Evolutionary conservation across 1,139 yeast genomes (phyloP).

Genomic region (Yamadazyma diospyri): DNA sequence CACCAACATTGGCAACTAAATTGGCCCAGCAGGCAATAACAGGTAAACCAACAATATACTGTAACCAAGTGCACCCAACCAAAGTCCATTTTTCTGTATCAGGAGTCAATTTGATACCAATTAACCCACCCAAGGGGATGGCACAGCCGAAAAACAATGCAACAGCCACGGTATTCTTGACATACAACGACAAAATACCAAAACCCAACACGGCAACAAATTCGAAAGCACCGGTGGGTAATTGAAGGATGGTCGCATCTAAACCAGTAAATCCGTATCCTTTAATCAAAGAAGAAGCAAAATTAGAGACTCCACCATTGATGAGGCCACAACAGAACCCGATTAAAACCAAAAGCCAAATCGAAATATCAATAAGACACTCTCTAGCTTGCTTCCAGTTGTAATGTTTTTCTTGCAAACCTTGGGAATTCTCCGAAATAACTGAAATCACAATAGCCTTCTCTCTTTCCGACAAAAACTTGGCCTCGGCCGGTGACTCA

Average conservation of each 20-base stretch:
- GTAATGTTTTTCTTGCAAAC: conserved; percentile 21
- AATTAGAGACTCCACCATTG: conserved; percentile 29
- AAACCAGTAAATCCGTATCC: conserved; percentile 27
- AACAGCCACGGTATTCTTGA: conserved; percentile 18
- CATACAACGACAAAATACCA: conserved; percentile 20
- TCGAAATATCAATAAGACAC: conserved; percentile 23
- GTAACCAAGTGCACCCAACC: conserved; percentile 34
- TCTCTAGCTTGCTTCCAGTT: conserved; percentile 21
- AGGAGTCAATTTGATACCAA: conserved; percentile 21
- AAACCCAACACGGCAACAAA: conserved; percentile 26
- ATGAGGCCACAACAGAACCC: conserved; percentile 25
- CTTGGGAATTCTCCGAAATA: conserved; percentile 25
- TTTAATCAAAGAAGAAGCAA: conserved; percentile 22
- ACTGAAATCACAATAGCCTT: conserved; percentile 21
- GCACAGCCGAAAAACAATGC: conserved; percentile 19
- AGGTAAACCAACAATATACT: conserved; percentile 30
- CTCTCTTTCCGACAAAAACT: conserved; percentile 37
- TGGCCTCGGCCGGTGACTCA: conserved; percentile 40
- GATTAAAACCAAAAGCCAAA: conserved; percentile 18
- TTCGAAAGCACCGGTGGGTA: conserved; percentile 32
- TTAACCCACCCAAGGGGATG: conserved; percentile 23
- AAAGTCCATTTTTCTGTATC: conserved; percentile 20
- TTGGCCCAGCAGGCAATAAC: conserved; percentile 30
- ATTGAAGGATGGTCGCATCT: conserved; percentile 23
- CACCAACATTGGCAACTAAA: conserved; percentile 23